Evolutionary conservation across 2,329 filamentous ascomycete genomes (phyloP), one percentile per base, ranked within the genome.

Genomic region (Paramyrothecium sp.): DNA sequence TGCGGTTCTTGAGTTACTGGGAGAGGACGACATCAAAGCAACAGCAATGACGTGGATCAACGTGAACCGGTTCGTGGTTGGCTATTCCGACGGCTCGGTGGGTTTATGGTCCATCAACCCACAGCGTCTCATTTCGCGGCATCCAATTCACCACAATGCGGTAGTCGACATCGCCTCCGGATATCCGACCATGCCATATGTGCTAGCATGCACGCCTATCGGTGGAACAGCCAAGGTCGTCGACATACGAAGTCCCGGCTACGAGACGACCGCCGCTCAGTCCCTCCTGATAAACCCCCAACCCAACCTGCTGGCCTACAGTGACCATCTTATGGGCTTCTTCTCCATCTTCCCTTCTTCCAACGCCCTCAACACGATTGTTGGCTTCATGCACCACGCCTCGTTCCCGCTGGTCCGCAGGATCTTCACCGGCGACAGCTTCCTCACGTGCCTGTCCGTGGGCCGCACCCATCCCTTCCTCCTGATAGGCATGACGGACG

Each of bases 71-170:
- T 69, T 87, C 44, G 81, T 75, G 0, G 71, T 83, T 30, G 84
- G 82, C 52, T 82, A 85, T 64, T 78, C 76, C 0, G 84, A 87
- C 58, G 84, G 84, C 33, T 82, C 80, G 20, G 72, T 86, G 38
- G 75, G 76, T 20, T 71, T 86, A 12, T 87, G 83, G 83, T 86
- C 83, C 12, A 64, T 86, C 47, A 73, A 74, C 44, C 83, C 83
- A 1, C 70, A 67, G 49, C 69, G 73, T 23, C 69, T 84, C 53
- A 71, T 86, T 26, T 78, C 78, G 47, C 78, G 83, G 2, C 77
- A 82, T 52, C 75, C 79, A 4, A 73, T 81, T n/a, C 83, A 86
- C 63, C 77, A 79, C 58, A 83, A 77, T 52, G 71, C 77, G 54
- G 73, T 86, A 3, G 74, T 85, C 58, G 81, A 86, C 62, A 75